Evolutionary conservation across 768 basidiomycete genomes (phyloP).

Genomic region (Suillus subalutaceus): DNA sequence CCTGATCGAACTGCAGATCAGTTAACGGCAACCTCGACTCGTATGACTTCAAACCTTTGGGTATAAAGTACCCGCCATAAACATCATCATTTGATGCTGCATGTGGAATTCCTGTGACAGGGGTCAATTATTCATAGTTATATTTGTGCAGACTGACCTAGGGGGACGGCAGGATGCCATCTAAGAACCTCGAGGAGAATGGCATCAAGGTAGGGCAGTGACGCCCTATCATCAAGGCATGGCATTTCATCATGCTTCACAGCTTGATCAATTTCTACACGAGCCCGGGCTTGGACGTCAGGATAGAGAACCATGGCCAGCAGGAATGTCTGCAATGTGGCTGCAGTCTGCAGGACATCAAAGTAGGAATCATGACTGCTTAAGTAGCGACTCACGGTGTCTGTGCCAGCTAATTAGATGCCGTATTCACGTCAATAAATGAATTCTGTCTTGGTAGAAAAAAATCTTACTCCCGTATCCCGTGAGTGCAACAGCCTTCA

Average conservation of each 20-base stretch:
- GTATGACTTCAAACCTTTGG: slow-evolving; percentile 41
- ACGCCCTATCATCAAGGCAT: slow-evolving; percentile 17
- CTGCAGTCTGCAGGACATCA: slow-evolving; percentile 17
- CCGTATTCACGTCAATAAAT: neutral
- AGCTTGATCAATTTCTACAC: slow-evolving; percentile 30
- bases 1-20: neutral
- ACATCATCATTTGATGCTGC: slow-evolving; percentile 36
- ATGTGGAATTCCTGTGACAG: slow-evolving; percentile 23
- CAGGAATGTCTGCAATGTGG: slow-evolving; percentile 26
- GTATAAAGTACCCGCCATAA: slow-evolving; percentile 49
- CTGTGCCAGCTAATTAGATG: neutral
- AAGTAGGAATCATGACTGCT: neutral
- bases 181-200: slow-evolving; percentile 23
- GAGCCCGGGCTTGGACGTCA: slow-evolving; percentile 27
- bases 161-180: slow-evolving; percentile 26
- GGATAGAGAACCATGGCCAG: slow-evolving; percentile 34
- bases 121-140: neutral
- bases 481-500: no score
- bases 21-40: neutral
- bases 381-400: slow-evolving; percentile 7
- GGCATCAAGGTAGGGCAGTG: slow-evolving; percentile 29
- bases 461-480: neutral
- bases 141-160: slow-evolving; percentile 16
- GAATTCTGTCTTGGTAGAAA: neutral
- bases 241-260: slow-evolving; percentile 19